These are phyloP conservation scores for Isatis tinctoria DNA, from an alignment of 345 rosid species.

Conservation along the genomic window DNA sequence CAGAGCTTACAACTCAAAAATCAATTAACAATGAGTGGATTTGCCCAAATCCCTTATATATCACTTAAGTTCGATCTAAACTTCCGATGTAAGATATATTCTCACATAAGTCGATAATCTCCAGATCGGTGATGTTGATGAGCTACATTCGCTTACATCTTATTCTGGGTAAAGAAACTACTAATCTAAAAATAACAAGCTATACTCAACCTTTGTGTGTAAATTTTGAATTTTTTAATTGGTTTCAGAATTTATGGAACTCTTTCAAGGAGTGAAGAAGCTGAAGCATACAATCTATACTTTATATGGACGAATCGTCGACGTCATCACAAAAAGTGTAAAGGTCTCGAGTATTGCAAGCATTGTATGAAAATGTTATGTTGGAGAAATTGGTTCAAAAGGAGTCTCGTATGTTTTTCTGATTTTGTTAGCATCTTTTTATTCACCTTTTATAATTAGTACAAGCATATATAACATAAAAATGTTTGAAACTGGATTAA, in stretches of 20 bases:
- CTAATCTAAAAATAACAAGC: background rate
- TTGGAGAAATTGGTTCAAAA: too few relatives aligned
- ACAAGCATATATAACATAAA: too few relatives aligned
- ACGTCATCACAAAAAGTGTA: constrained; percentile 9
- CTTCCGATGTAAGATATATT: too few relatives aligned
- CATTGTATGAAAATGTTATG: background rate
- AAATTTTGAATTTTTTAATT: background rate
- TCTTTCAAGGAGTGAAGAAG: constrained; percentile 48
- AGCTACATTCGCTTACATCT: constrained; percentile 50
- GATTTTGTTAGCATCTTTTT: too few relatives aligned
- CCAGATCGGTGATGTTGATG: constrained; percentile 36
- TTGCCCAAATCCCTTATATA: too few relatives aligned
- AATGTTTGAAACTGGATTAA: too few relatives aligned
- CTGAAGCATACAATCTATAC: constrained; percentile 36
- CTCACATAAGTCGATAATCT: constrained; percentile 22
- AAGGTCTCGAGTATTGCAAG: background rate
- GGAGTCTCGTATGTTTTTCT: too few relatives aligned
- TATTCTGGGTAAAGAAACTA: constrained; percentile 46
- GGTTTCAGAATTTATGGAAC: constrained; percentile 45
- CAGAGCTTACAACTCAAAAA: too few relatives aligned
- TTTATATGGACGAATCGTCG: constrained; percentile 8
- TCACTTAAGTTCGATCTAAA: too few relatives aligned
- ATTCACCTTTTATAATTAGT: too few relatives aligned
- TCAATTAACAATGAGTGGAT: too few relatives aligned
- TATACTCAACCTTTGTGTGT: background rate